Conservation (phyloP, 2,329 filamentous ascomycete genomes). For the Fusarium napiforme region DNA sequence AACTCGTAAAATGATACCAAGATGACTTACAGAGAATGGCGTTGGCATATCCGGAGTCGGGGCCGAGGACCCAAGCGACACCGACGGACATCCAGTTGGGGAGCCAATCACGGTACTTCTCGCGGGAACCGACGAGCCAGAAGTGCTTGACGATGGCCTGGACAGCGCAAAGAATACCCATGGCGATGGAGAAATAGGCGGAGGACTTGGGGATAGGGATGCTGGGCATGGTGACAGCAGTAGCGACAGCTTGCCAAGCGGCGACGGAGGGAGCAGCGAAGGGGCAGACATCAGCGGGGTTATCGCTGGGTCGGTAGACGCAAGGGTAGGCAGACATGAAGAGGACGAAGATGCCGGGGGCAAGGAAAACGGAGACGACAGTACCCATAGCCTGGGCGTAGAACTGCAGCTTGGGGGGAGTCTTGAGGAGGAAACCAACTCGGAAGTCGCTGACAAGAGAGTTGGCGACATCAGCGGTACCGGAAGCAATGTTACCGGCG, state of each 20-base stretch:
- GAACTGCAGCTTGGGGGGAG: conserved; percentile 73
- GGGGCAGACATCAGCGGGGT: conserved; percentile 55
- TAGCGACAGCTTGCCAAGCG: conserved; percentile 73
- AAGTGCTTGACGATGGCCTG: conserved; percentile 66
- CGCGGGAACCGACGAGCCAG: conserved; percentile 61
- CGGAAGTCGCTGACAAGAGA: conserved; percentile 72
- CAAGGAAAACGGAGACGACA: conserved; percentile 72
- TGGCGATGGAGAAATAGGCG: conserved; percentile 66
- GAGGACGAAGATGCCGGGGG: conserved; percentile 74
- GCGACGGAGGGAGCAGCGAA: conserved; percentile 72
- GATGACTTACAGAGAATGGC: conserved; percentile 58
- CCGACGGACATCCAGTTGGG: conserved; percentile 73
- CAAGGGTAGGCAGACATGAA: conserved; percentile 77
- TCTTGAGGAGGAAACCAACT: conserved; percentile 73
- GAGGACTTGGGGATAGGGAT: conserved; percentile 66
- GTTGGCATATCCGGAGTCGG: conserved; percentile 63
- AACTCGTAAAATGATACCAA: not conserved
- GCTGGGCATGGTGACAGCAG: conserved; percentile 66
- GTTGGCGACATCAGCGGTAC: conserved; percentile 64
- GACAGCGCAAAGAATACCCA: conserved; percentile 60
- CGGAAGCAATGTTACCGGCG: conserved; percentile 67
- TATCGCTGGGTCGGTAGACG: conserved; percentile 63
- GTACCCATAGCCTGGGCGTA: conserved; percentile 72
- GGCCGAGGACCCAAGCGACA: conserved; percentile 68
- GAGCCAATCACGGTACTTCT: conserved; percentile 66